A percentile compares a stretch with the other conserved stretches of the same genome.
Evolutionary conservation across 2,329 filamentous ascomycete genomes (phyloP).

Genomic region (Emericellopsis atlantica): DNA sequence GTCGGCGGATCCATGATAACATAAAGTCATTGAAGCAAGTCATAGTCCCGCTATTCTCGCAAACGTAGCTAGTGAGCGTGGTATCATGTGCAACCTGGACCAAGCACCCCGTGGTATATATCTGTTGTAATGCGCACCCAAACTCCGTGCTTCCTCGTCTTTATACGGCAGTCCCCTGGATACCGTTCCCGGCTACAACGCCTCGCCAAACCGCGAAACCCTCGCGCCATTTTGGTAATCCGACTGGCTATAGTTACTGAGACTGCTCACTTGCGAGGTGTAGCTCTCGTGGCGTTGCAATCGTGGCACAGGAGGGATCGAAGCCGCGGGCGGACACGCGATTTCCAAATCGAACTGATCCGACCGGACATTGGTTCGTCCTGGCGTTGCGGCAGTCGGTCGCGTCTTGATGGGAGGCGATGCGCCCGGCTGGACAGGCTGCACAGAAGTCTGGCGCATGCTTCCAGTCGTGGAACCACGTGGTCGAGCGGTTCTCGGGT

Average conservation of each 20-base stretch:
- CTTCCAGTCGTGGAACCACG: background rate
- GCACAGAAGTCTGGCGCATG: background rate
- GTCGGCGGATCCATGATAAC: too few relatives aligned
- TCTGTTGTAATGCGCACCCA: background rate
- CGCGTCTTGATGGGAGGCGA: background rate
- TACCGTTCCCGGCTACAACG: too few relatives aligned
- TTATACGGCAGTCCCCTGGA: too few relatives aligned
- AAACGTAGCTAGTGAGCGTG: too few relatives aligned
- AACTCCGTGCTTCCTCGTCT: background rate
- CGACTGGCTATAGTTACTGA: background rate
- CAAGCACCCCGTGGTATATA: background rate
- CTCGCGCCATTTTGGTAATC: too few relatives aligned
- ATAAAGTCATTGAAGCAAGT: too few relatives aligned
- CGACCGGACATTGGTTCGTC: slow-evolving; percentile 28
- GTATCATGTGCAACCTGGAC: too few relatives aligned
- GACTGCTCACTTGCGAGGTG: slow-evolving; percentile 8
- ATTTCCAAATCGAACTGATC: slow-evolving; percentile 54
- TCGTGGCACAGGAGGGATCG: too few relatives aligned
- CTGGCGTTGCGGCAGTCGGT: background rate
- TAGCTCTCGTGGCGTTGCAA: slow-evolving; percentile 12
- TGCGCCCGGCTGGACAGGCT: background rate
- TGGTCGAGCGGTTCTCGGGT: background rate
- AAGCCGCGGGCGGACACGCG: slow-evolving; percentile 7
- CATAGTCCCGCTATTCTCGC: too few relatives aligned
- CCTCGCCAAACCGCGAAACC: too few relatives aligned